These are phyloP conservation scores for Coemansia sp. DNA, from an alignment of 192 early-diverging fungal genomes.

Conservation along the genomic window DNA sequence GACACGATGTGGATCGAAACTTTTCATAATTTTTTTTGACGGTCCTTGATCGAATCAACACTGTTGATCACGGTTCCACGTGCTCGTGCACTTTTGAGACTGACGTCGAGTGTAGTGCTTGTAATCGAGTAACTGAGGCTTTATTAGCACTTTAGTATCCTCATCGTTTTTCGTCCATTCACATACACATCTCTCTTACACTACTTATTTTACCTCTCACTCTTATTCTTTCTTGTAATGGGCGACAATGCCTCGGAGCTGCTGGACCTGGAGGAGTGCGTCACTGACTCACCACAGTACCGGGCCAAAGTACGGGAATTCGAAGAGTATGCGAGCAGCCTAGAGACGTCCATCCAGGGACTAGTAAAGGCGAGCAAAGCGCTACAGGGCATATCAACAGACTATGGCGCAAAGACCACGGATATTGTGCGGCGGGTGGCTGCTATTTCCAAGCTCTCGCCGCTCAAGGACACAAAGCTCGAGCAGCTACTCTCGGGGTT, in stretches of 20 bases:
- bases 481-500: constrained; percentile 27
- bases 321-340: constrained; percentile 41
- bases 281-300: constrained; percentile 49
- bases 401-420: constrained; percentile 21
- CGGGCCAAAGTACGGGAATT: constrained; percentile 36
- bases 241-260: constrained; percentile 17
- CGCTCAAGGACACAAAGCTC: constrained; percentile 19
- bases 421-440: constrained; percentile 27
- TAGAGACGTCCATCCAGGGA: constrained; percentile 38
- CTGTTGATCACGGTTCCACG: not conserved
- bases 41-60: constrained; percentile 14
- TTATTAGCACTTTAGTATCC: not conserved
- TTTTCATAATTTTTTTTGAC: not conserved
- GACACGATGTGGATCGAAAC: not conserved
- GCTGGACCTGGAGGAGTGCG: constrained; percentile 42
- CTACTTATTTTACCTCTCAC: not conserved
- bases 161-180: not conserved
- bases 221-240: not conserved
- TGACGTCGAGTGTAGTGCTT: no score
- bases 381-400: constrained; percentile 26
- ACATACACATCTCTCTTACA: not conserved
- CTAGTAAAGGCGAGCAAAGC: constrained; percentile 41
- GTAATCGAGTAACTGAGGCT: not conserved
- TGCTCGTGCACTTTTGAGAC: not conserved
- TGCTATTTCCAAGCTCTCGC: constrained; percentile 28